Conservation (phyloP, 1,139 yeast species). For the Pichia norvegensis region DNA sequence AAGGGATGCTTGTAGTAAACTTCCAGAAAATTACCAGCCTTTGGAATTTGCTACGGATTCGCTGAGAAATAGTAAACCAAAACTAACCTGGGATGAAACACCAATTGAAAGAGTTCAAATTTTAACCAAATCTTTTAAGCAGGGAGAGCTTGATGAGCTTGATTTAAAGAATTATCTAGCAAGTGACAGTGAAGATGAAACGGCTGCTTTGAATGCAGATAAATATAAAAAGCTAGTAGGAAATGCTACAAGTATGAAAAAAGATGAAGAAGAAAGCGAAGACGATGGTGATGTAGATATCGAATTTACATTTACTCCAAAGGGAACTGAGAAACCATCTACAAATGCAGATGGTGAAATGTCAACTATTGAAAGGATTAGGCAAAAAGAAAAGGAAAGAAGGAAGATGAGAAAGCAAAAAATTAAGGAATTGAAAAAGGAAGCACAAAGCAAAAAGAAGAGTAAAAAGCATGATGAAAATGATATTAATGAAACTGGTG, state of each 20-base stretch:
- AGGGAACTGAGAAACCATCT: constrained; percentile 43
- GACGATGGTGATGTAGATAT: constrained; percentile 69
- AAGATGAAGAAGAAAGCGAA: constrained; percentile 24
- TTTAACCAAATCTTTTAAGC: constrained; percentile 75
- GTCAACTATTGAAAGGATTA: constrained; percentile 72
- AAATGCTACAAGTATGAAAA: constrained; percentile 27
- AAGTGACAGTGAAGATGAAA: constrained; percentile 66
- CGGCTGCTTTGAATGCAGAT: constrained; percentile 40
- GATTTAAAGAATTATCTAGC: constrained; percentile 95
- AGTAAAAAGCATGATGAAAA: constrained; percentile 18
- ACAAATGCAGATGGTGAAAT: constrained; percentile 43
- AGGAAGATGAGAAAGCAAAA: constrained; percentile 73
- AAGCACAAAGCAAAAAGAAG: constrained; percentile 33
- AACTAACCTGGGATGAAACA: constrained; percentile 96
- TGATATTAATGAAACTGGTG: constrained; percentile 22
- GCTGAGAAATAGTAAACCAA: constrained; percentile 85
- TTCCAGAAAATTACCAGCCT: constrained; percentile 82
- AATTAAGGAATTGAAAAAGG: constrained; percentile 47
- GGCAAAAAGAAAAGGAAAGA: constrained; percentile 88
- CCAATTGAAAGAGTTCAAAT: constrained; percentile 83
- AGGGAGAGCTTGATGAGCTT: constrained; percentile 90
- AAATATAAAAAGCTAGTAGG: constrained; percentile 57
- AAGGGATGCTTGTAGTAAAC: constrained; percentile 59
- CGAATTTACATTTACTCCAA: constrained; percentile 96
- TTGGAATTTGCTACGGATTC: constrained; percentile 85